Conservation (phyloP, 176 grass and related monocot genomes). For the Oryza glaberrima region DNA sequence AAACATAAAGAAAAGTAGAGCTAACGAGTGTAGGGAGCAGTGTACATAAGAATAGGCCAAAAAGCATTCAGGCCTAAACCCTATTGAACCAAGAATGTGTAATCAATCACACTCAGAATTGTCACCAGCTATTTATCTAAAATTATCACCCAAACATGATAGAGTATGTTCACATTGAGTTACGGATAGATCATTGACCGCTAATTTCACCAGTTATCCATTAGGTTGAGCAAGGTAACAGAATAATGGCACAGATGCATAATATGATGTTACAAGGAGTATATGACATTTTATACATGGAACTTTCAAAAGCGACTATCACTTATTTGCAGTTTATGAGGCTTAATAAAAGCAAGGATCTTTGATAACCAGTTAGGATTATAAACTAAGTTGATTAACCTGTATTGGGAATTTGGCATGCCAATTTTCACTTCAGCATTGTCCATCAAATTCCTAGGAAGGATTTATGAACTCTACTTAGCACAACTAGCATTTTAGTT, state of each 20-base stretch:
- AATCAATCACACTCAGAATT: not conserved
- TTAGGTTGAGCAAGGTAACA: not conserved
- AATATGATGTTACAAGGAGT: not conserved
- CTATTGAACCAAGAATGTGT: not conserved
- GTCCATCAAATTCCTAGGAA: not conserved
- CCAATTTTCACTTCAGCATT: not conserved
- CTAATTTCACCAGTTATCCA: not conserved
- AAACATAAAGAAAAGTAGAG: not conserved
- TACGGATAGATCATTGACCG: not conserved
- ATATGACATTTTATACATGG: not conserved
- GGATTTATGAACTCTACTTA: not conserved
- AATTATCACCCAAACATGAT: constrained; percentile 11
- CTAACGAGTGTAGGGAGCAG: not conserved
- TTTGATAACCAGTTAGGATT: not conserved
- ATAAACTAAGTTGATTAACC: not conserved
- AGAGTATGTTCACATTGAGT: not conserved
- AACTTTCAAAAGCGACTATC: constrained; percentile 11
- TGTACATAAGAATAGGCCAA: not conserved
- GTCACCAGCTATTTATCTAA: constrained; percentile 2
- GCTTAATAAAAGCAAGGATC: not conserved
- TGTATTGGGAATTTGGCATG: not conserved
- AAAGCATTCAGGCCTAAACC: not conserved
- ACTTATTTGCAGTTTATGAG: constrained; percentile 1
- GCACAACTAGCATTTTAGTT: not conserved
- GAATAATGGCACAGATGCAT: not conserved